Base-by-base conservation (phyloP, 805 yeast species). In the Candida arabinofermentans region DNA sequence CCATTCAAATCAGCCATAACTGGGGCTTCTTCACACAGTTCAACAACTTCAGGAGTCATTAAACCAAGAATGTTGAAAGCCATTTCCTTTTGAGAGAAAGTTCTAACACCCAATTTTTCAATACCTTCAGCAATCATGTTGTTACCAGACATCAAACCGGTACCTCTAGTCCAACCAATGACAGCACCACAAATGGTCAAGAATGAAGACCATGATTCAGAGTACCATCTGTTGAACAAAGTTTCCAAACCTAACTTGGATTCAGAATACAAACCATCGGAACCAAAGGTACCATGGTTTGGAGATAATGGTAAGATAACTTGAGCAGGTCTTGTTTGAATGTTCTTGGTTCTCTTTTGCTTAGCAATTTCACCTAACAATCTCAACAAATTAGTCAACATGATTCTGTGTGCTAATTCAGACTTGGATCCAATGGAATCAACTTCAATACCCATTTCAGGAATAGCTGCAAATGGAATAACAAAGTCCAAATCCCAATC, bases 141-240 rank as follows among this genome's bases (percentile, higher is more conserved):
- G 77, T 93, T 93, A 56, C 83, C 97, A 60, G 89, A 77, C 99
- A 93, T 93, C 62, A 93, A 81, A 62, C 99, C 99, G 46, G 99
- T 93, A 69, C 99, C 99, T 77, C 99, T 87, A 50, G 99, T 93
- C 99, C 99, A 93, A 65, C 99, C 99, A 67, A 93, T 93, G 53
- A 93, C 78, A 35, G 99, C 97, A 75, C 99, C 99, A 69, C 97
- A 90, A 47, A 93, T 74, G 45, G 98, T 93, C 71, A 93, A 81
- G 72, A 86, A 93, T 51, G 85, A 72, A 35, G 84, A 82, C 99
- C 99, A 93, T 46, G 89, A 85, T 75, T 93, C 99, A 36, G 99
- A 90, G 69, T 83, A 77, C 99, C 99, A 93, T 78, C 97, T 86
- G 83, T 91, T 91, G 80, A 93, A 89, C 62, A 93, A 73, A 24